These are phyloP conservation scores for Penicillium chermesinum DNA, from an alignment of 495 filamentous ascomycete species.

Conservation along the genomic window DNA sequence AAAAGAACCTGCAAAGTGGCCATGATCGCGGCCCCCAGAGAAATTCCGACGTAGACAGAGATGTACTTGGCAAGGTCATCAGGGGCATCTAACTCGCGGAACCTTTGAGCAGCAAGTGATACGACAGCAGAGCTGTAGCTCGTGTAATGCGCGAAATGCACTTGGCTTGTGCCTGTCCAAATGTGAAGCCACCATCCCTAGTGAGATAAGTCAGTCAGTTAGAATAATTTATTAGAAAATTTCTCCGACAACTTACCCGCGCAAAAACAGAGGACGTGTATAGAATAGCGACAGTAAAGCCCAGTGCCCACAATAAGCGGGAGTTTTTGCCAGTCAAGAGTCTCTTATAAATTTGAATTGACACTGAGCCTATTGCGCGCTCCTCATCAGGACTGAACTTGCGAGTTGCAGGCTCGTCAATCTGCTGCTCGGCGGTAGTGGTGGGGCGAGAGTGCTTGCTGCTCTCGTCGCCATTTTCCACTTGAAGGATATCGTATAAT, in stretches of 20 bases:
- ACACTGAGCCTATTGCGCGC: not conserved
- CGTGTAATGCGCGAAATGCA: not conserved
- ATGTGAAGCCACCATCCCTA: not conserved
- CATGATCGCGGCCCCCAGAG: not conserved
- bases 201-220: not conserved
- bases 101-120: not conserved
- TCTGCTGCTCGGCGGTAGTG: not conserved
- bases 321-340: not conserved
- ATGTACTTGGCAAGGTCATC: not conserved
- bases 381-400: not conserved
- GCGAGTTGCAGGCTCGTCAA: not conserved
- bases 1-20: not conserved
- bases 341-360: not conserved
- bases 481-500: not conserved
- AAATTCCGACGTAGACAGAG: not conserved
- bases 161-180: not conserved
- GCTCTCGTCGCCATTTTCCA: not conserved
- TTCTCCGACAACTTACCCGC: not conserved
- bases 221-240: not conserved
- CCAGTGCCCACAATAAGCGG: not conserved
- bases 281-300: not conserved
- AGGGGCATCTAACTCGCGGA: not conserved
- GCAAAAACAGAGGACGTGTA: not conserved
- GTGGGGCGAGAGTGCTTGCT: not conserved
- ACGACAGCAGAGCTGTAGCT: not conserved